Evolutionary conservation across 805 yeast genomes (phyloP), one percentile per base, ranked within the genome.

Genomic region (Hanseniaspora guilliermondii): DNA sequence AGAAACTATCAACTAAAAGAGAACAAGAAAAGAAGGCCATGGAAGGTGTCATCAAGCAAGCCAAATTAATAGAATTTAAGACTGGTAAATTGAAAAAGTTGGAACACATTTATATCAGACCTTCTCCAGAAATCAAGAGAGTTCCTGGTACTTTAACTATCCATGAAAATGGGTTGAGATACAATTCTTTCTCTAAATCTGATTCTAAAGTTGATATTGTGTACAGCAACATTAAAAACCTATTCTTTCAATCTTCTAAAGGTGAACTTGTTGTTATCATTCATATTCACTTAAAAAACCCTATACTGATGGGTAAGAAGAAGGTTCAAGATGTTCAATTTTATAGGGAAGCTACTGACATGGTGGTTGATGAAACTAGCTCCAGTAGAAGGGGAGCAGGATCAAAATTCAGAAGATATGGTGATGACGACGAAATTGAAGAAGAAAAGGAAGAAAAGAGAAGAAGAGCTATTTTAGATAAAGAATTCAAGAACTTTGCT

Each of bases 401-500:
- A 68, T 63, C 60, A 57, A 74, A 83, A 60, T 78, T 78, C 60
- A 73, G 93, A 66, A 72, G 93, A 64, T 93, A 93, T 66, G 98
- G 98, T 47, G 98, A 93, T 67, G 98, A 93, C 68, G 98, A 93
- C 68, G 98, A 93, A 71, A 74, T 93, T 59, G 97, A 93, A 70
- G 97, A 91, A 70, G 98, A 93, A 72, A 97, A 91, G 70, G 97
- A 93, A 68, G 98, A 93, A 71, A 82, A 97, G 72, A 78, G 91
- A 69, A 79, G 96, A 70, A 85, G 95, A 63, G 85, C 86, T 24
- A 78, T 87, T 38, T 77, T 93, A 63, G 96, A 93, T 70, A 87
- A 85, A 68, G 97, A 93, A 69, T 93, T 89, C 71, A 83, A 81
- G 68, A 75, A 76, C 47, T 93, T 88, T 71, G 91, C 91, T 19